phyloP scores from a whole-genome alignment of 108 stramenopile genomes.

The Nitzschia sp. region DNA sequence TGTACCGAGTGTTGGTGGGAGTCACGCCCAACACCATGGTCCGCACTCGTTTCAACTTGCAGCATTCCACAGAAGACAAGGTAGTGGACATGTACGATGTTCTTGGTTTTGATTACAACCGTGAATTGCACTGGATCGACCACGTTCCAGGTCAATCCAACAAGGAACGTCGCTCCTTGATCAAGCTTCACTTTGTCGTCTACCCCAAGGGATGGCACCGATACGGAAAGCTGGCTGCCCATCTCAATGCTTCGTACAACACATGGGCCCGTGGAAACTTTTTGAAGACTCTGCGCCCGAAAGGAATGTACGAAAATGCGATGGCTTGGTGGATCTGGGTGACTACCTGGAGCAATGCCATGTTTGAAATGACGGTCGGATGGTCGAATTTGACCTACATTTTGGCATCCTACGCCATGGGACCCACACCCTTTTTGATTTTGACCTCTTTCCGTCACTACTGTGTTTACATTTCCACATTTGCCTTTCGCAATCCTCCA shows the following conservation, averaged over 20 bases:
- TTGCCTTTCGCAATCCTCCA: slow-evolving; percentile 51
- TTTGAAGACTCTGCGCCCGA: slow-evolving; percentile 43
- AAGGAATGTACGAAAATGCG: slow-evolving; percentile 26
- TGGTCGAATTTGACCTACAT: slow-evolving; percentile 52
- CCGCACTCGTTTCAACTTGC: slow-evolving; percentile 55
- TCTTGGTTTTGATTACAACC: slow-evolving; percentile 61
- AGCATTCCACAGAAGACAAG: slow-evolving; percentile 44
- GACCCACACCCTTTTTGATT: slow-evolving; percentile 46
- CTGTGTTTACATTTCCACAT: slow-evolving; percentile 50
- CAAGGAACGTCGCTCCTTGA: slow-evolving; percentile 48
- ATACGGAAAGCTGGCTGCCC: slow-evolving; percentile 45
- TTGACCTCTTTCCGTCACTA: slow-evolving; percentile 59
- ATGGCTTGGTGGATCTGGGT: slow-evolving; percentile 65
- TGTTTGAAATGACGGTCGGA: slow-evolving; percentile 45
- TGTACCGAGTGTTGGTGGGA: slow-evolving; percentile 58
- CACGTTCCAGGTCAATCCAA: slow-evolving; percentile 49
- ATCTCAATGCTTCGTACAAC: slow-evolving; percentile 46
- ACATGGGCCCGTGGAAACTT: slow-evolving; percentile 63
- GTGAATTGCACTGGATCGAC: slow-evolving; percentile 64
- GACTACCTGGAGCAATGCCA: slow-evolving; percentile 48
- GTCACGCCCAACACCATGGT: slow-evolving; percentile 61
- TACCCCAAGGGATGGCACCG: slow-evolving; percentile 63
- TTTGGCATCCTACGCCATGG: slow-evolving; percentile 34
- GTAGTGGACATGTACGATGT: slow-evolving; percentile 45
- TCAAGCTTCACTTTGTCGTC: slow-evolving; percentile 56